A percentile compares a stretch with the other conserved stretches of the same genome.
Conservation (phyloP, 2,329 filamentous ascomycete genomes). For the Plenodomus biglobosus region DNA sequence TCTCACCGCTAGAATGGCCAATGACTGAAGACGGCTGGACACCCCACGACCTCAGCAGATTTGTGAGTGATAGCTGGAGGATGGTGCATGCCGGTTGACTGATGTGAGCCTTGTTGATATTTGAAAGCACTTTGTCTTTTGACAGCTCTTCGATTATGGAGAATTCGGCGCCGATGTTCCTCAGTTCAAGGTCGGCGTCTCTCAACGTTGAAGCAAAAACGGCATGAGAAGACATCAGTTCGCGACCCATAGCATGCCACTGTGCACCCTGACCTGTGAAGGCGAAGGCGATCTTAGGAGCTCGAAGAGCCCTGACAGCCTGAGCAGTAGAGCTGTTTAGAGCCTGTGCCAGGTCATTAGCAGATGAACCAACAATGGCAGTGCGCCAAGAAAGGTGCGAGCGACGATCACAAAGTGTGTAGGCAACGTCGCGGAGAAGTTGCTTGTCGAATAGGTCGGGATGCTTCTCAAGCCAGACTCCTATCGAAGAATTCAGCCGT, state of each 20-base stretch:
- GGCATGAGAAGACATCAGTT: constrained; percentile 6
- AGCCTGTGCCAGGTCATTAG: too few relatives aligned
- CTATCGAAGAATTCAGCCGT: too few relatives aligned
- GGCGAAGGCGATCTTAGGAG: too few relatives aligned
- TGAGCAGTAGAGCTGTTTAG: too few relatives aligned
- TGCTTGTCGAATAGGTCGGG: too few relatives aligned
- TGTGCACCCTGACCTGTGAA: constrained; percentile 35
- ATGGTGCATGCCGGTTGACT: constrained; percentile 22
- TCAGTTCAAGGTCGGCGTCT: neutral
- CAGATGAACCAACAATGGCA: too few relatives aligned
- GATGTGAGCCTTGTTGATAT: constrained; percentile 6
- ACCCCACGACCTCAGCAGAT: constrained; percentile 13
- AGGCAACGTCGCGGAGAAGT: too few relatives aligned
- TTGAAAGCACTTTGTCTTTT: neutral
- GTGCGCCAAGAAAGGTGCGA: too few relatives aligned
- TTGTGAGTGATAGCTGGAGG: constrained; percentile 18
- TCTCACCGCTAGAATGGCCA: constrained; percentile 33
- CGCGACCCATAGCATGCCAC: constrained; percentile 24
- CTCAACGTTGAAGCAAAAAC: too few relatives aligned
- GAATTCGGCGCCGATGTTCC: neutral
- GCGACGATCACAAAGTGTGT: too few relatives aligned
- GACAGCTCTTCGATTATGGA: constrained; percentile 4
- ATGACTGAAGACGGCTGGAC: constrained; percentile 9
- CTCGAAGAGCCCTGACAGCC: too few relatives aligned
- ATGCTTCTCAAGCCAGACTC: too few relatives aligned